Conservation (phyloP, 495 filamentous ascomycete species). For the Daldinia vernicosa region DNA sequence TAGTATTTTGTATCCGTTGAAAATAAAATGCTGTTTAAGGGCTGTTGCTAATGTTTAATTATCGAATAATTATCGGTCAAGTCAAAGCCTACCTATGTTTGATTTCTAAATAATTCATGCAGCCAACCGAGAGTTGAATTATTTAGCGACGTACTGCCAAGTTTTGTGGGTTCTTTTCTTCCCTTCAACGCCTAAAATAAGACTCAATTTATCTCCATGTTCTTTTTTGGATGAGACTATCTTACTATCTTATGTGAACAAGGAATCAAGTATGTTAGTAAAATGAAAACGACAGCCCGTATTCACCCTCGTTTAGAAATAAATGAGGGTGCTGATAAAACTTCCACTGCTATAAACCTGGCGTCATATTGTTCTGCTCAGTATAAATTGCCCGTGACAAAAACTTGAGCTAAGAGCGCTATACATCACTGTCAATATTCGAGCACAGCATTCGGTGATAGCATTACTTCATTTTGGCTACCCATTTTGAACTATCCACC, state of each 20-base stretch:
- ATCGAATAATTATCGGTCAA: not conserved
- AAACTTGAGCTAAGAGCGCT: not conserved
- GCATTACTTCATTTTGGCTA: constrained; percentile 25
- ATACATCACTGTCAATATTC: not conserved
- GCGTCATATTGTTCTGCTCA: no score
- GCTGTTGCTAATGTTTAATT: not conserved
- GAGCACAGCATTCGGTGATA: constrained; percentile 8
- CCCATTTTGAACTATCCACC: constrained; percentile 16
- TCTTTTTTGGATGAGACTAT: no score
- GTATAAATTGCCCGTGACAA: no score
- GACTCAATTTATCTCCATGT: not conserved
- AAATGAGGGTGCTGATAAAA: no score
- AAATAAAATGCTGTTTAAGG: not conserved
- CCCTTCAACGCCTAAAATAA: not conserved
- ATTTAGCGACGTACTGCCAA: constrained; percentile 4
- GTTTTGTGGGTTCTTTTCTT: constrained; percentile 14
- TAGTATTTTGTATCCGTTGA: not conserved
- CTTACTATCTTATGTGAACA: not conserved
- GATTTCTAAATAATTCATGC: not conserved
- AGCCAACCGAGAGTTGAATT: not conserved
- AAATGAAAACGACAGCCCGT: no score
- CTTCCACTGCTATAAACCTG: no score
- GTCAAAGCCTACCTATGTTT: not conserved
- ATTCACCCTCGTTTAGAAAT: no score
- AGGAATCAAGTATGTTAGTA: not conserved